Conservation (phyloP, 257 asterid genomes). For the Rhazya stricta region DNA sequence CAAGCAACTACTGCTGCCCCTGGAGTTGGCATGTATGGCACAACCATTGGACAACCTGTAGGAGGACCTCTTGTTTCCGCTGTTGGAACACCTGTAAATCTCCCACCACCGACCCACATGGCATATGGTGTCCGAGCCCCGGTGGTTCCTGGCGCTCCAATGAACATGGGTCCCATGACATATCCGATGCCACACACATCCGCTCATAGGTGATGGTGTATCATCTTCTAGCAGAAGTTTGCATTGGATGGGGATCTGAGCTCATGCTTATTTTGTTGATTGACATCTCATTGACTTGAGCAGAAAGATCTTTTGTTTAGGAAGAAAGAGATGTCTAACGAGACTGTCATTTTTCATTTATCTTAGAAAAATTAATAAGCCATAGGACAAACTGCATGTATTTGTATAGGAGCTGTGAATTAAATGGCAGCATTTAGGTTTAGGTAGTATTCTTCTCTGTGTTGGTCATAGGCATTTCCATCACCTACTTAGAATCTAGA, state of each 20-base stretch:
- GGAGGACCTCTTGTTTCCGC: constrained; percentile 69
- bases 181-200: constrained; percentile 48
- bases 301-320: constrained; percentile 7
- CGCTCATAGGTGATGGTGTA: constrained; percentile 36
- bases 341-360: constrained; percentile 9
- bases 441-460: constrained; percentile 19
- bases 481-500: not conserved
- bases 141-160: constrained; percentile 45
- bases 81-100: constrained; percentile 62
- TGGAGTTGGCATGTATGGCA: constrained; percentile 49
- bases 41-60: constrained; percentile 67
- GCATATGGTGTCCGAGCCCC: constrained; percentile 57
- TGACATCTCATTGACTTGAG: not conserved
- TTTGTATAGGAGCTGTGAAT: constrained; percentile 22
- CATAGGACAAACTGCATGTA: constrained; percentile 21
- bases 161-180: constrained; percentile 39
- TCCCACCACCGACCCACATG: constrained; percentile 42
- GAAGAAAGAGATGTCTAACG: constrained; percentile 10
- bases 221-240: constrained; percentile 3
- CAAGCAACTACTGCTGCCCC: constrained; percentile 31
- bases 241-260: constrained; percentile 8
- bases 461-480: constrained; percentile 6
- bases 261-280: constrained; percentile 6
- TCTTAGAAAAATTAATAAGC: constrained; percentile 13
- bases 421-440: constrained; percentile 12